These are phyloP conservation scores for Aspergillus melleus DNA, from an alignment of 2,329 filamentous ascomycete species.

Conservation along the genomic window DNA sequence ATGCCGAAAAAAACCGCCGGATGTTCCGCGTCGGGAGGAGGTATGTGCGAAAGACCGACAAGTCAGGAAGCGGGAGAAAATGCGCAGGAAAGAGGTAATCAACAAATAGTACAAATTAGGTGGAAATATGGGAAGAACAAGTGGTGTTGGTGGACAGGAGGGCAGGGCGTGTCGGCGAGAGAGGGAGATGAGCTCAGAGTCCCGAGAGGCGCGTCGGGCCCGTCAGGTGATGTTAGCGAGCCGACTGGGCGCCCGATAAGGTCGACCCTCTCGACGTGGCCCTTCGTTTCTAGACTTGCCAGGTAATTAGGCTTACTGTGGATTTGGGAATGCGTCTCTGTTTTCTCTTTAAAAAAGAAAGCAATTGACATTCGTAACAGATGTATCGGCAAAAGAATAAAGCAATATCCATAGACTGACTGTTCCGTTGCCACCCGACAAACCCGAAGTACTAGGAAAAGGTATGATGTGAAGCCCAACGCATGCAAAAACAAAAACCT, in stretches of 20 bases:
- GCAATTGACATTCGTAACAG: not conserved
- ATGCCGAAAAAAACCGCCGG: conserved; percentile 5
- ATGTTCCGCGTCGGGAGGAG: not conserved
- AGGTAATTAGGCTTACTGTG: no score
- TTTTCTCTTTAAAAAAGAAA: not conserved
- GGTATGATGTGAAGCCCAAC: conserved; percentile 5
- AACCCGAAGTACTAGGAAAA: not conserved
- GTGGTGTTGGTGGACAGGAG: not conserved
- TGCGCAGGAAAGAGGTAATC: not conserved
- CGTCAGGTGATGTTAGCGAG: conserved; percentile 30
- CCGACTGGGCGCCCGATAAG: conserved; percentile 17
- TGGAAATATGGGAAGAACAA: not conserved
- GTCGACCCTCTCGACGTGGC: not conserved
- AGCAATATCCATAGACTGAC: not conserved
- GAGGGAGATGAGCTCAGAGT: conserved; percentile 32
- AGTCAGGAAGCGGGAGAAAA: no score
- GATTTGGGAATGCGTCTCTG: no score
- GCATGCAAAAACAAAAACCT: conserved; percentile 23
- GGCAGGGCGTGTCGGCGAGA: conserved; percentile 24
- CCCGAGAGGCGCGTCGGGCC: conserved; percentile 28
- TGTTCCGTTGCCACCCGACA: not conserved
- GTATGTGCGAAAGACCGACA: not conserved
- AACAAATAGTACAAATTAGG: not conserved
- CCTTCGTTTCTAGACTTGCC: not conserved
- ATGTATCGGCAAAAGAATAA: not conserved